These are phyloP conservation scores for Mortierella alpina DNA, from an alignment of 192 early-diverging fungal species.

Conservation along the genomic window DNA sequence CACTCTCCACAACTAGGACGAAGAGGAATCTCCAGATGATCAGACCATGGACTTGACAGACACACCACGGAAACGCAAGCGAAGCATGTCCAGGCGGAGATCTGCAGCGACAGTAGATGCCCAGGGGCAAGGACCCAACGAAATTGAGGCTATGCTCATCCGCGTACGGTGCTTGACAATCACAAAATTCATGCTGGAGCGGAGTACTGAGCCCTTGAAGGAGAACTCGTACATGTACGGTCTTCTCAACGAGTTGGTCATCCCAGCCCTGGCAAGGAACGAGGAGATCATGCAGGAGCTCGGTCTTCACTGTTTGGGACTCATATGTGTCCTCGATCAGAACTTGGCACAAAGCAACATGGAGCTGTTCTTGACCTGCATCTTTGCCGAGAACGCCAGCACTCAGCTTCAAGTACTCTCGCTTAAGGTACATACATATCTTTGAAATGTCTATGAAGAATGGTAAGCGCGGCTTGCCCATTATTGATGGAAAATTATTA, in stretches of 20 bases:
- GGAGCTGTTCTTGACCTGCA: conserved; percentile 76
- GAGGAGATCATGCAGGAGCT: conserved; percentile 78
- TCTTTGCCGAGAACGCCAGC: conserved; percentile 61
- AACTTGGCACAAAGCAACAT: conserved; percentile 78
- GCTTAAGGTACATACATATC: conserved; percentile 69
- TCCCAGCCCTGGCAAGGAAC: conserved; percentile 75
- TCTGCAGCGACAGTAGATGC: conserved; percentile 26
- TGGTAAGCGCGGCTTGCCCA: neutral
- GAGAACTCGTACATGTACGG: conserved; percentile 81
- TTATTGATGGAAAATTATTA: neutral
- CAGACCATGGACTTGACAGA: conserved; percentile 33
- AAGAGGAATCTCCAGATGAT: conserved; percentile 46
- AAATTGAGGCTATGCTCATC: conserved; percentile 64
- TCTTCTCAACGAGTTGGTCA: conserved; percentile 76
- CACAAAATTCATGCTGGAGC: conserved; percentile 75
- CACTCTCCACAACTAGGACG: conserved; percentile 10
- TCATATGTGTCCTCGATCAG: conserved; percentile 83
- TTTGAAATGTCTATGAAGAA: neutral
- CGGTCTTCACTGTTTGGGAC: conserved; percentile 85
- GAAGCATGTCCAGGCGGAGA: conserved; percentile 36
- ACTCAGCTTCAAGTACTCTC: conserved; percentile 73
- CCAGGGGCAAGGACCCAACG: conserved; percentile 46
- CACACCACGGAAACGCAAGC: conserved; percentile 52
- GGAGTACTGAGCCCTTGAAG: conserved; percentile 72
- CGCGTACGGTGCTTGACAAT: conserved; percentile 75